These are phyloP conservation scores for Tolypocladium cylindrosporum DNA, from an alignment of 2,329 filamentous ascomycete genomes.

Conservation along the genomic window DNA sequence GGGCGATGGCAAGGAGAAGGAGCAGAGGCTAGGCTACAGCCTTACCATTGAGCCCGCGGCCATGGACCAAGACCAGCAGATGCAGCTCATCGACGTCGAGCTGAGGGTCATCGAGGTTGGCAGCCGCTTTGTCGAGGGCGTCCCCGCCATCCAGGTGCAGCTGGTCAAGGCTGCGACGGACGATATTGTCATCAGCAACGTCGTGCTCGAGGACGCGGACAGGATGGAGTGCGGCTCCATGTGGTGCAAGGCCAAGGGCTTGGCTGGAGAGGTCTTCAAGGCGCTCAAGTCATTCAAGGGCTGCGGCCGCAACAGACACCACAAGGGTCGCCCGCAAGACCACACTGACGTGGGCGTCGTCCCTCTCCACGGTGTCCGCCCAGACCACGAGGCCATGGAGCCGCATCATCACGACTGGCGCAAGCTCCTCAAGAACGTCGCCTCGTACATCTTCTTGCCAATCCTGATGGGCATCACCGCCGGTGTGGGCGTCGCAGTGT, in stretches of 20 bases:
- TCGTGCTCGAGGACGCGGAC: constrained; percentile 26
- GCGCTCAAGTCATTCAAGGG: constrained; percentile 14
- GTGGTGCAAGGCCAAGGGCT: constrained; percentile 38
- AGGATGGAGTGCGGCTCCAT: constrained; percentile 31
- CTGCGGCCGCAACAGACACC: constrained; percentile 12
- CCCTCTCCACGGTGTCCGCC: constrained; percentile 5
- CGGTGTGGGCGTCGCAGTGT: constrained; percentile 57
- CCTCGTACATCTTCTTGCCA: constrained; percentile 55
- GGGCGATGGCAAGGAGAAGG: constrained; percentile 23
- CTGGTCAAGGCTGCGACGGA: constrained; percentile 49
- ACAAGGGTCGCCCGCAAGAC: not conserved
- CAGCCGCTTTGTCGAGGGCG: constrained; percentile 39
- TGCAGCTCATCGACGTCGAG: constrained; percentile 43
- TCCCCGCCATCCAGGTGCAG: constrained; percentile 48
- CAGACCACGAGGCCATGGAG: constrained; percentile 14
- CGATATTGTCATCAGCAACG: constrained; percentile 43
- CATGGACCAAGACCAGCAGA: constrained; percentile 37
- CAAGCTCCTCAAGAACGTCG: constrained; percentile 42
- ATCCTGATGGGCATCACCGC: constrained; percentile 59
- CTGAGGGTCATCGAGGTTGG: constrained; percentile 53
- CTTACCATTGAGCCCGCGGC: constrained; percentile 32
- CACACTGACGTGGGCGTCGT: constrained; percentile 3
- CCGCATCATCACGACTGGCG: constrained; percentile 23
- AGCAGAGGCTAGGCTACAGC: constrained; percentile 38
- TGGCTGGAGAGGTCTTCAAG: constrained; percentile 16